Conservation (phyloP, 2,329 filamentous ascomycete species). For the Herpotrichia juniperi region DNA sequence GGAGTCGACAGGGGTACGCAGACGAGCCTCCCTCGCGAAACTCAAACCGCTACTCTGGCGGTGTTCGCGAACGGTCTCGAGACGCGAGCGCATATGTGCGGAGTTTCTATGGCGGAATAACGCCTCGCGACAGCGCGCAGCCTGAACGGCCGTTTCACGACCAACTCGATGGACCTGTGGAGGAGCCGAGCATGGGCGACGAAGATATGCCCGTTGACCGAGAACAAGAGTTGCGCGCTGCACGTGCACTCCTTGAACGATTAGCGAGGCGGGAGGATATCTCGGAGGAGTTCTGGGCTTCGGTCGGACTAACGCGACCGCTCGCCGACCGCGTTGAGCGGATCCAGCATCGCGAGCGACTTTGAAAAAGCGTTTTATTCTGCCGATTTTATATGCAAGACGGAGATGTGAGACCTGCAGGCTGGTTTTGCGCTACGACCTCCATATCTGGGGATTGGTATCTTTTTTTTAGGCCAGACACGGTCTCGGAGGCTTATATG, state of each 20-base stretch:
- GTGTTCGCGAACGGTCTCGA: constrained; percentile 30
- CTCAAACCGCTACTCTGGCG: constrained; percentile 33
- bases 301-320: constrained; percentile 48
- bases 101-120: constrained; percentile 28
- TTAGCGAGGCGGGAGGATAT: constrained; percentile 76
- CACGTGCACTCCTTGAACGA: constrained; percentile 74
- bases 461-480: background rate
- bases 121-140: constrained; percentile 10
- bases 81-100: constrained; percentile 37
- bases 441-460: background rate
- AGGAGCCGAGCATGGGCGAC: constrained; percentile 25
- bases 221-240: constrained; percentile 61
- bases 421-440: constrained; percentile 4
- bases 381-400: constrained; percentile 3
- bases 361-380: constrained; percentile 18
- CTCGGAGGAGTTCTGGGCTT: constrained; percentile 79
- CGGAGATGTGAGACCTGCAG: constrained; percentile 12
- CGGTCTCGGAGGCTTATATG: constrained; percentile 5
- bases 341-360: constrained; percentile 38
- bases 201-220: constrained; percentile 26
- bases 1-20: constrained; percentile 25
- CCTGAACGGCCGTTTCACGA: constrained; percentile 13
- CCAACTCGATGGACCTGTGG: constrained; percentile 19
- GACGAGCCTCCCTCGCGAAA: constrained; percentile 36
- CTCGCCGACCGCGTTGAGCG: constrained; percentile 42